phyloP scores from a whole-genome alignment of 768 basidiomycete species.

The Agaricus sinodeliciosus region DNA sequence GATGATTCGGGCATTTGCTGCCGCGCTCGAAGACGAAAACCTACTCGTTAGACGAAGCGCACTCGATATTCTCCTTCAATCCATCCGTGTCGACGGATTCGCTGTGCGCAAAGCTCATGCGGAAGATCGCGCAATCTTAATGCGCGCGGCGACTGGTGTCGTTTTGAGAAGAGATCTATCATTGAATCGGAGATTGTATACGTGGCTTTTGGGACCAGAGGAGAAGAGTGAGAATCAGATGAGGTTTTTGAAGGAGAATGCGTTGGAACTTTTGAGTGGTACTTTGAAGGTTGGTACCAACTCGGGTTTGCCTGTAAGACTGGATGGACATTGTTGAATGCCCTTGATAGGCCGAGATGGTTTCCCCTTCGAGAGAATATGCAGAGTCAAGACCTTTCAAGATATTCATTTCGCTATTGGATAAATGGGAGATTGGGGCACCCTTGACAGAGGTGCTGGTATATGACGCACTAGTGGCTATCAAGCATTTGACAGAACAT shows the following conservation, averaged over 20 bases:
- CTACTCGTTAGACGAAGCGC: constrained; percentile 82
- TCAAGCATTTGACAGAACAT: constrained; percentile 49
- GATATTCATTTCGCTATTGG: constrained; percentile 89
- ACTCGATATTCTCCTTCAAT: constrained; percentile 78
- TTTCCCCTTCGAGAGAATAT: constrained; percentile 62
- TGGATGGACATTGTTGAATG: background rate
- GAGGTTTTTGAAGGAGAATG: constrained; percentile 59
- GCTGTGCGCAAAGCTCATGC: constrained; percentile 62
- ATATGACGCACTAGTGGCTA: constrained; percentile 71
- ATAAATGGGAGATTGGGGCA: constrained; percentile 95
- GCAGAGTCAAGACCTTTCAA: constrained; percentile 86
- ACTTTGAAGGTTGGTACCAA: constrained; percentile 55
- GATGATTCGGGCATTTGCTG: constrained; percentile 89
- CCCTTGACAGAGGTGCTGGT: constrained; percentile 72
- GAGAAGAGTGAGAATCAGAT: constrained; percentile 75
- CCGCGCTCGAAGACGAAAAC: constrained; percentile 91
- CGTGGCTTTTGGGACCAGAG: constrained; percentile 84
- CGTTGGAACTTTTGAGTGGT: constrained; percentile 60
- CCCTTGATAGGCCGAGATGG: constrained; percentile 63
- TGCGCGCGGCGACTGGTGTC: constrained; percentile 82
- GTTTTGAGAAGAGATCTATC: constrained; percentile 91
- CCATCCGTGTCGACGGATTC: constrained; percentile 65
- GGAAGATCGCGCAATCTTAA: constrained; percentile 75
- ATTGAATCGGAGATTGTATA: constrained; percentile 85
- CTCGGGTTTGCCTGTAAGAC: background rate